Conservation (phyloP, 306 rosid species). For the Cucurbita argyrosperma region DNA sequence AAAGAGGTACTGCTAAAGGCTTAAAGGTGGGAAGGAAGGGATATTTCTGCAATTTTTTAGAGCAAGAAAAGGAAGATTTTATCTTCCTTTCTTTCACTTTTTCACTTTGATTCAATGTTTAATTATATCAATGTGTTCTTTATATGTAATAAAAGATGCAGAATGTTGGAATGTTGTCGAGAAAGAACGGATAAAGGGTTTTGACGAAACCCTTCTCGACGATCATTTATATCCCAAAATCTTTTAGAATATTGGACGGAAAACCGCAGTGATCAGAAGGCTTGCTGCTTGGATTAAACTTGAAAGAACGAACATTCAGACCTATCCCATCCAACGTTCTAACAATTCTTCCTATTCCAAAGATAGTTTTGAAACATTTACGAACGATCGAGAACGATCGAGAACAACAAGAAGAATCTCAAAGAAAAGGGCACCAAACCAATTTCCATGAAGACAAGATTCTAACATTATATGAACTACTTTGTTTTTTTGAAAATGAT, state of each 20-base stretch:
- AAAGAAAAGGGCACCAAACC: background rate
- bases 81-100: background rate
- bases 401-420: background rate
- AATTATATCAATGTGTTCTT: slow-evolving; percentile 8
- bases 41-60: background rate
- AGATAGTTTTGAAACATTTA: too few species aligned
- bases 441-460: background rate
- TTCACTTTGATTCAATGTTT: slow-evolving; percentile 8
- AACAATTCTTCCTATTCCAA: too few species aligned
- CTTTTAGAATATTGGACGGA: background rate
- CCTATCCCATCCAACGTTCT: too few species aligned
- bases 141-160: slow-evolving; percentile 3
- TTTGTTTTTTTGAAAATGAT: background rate
- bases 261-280: too few species aligned
- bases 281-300: background rate
- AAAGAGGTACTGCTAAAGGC: slow-evolving; percentile 41
- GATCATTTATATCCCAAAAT: background rate
- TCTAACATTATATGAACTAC: background rate
- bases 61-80: slow-evolving; percentile 3
- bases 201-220: background rate
- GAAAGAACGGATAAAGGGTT: slow-evolving; percentile 4
- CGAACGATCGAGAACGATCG: background rate
- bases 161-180: slow-evolving; percentile 11
- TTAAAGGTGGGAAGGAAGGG: slow-evolving; percentile 16
- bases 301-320: too few species aligned